Base-by-base conservation (phyloP, 257 asterid species). In the Solanum chilense region DNA sequence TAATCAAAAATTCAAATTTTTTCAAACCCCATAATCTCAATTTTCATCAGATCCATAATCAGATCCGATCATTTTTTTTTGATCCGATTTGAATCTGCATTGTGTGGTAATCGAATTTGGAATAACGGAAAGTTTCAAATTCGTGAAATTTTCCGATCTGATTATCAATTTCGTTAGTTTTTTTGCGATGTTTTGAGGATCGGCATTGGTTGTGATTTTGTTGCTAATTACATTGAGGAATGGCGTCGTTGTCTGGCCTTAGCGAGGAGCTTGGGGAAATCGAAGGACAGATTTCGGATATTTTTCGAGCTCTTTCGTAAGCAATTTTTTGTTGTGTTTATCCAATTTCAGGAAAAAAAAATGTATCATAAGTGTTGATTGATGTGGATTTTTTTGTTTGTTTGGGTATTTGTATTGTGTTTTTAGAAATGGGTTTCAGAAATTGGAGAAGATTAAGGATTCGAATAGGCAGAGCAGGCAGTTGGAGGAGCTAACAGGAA, bases 201-300 rank as follows among this genome's bases (percentile, higher is more conserved):
- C 87, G 69, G 27, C 73, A 71, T 85, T 73, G 52, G 0, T 70
- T 45, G 37, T 13, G 31, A 49, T 21, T 33, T 29, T 31, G 64
- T 49, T 73, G 29, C 0, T 37, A 77, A 58, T 56, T 56, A 56
- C 81, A 85, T 80, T 73, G 84, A 85, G 86, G 86, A 35, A 94
- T 95, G 98, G 92, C 93, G 87, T 89, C 91, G 5, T 89, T 88
- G 69, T 88, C 94, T 87, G 88, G 84, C 45, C 74, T 92, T 85
- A 94, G 97, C 95, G 98, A 97, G 60, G 98, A 93, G 92, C 98
- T 97, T 71, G 93, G 94, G 82, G 98, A 97, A 95, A 95, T 97
- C 91, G 99, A 97, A 82, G 99, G 98, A 66, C 98, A 94, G 86
- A 94, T 97, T 91, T 92, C 95, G 12, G 98, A 97, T 90, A 90